phyloP scores from a whole-genome alignment of 371 early-diverging fungal genomes.

The Syncephalastrum contaminatum region DNA sequence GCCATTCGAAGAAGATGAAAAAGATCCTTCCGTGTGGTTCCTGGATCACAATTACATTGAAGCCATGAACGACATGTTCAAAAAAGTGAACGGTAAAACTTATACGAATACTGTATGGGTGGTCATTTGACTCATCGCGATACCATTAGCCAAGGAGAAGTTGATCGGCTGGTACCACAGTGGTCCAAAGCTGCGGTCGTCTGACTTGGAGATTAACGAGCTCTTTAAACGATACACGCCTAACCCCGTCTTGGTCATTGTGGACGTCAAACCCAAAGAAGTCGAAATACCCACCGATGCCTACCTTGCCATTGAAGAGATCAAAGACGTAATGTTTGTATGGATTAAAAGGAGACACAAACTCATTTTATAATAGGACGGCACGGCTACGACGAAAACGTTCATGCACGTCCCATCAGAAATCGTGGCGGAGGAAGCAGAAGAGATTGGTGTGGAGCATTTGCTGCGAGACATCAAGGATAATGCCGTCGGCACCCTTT shows the following conservation, averaged over 20 bases:
- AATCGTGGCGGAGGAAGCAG: constrained; percentile 99
- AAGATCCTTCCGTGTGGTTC: constrained; percentile 97
- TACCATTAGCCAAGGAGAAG: constrained; percentile 84
- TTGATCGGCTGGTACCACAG: constrained; percentile 99
- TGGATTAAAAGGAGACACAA: background rate
- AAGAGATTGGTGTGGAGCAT: constrained; percentile 99
- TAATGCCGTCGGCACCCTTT: constrained; percentile 91
- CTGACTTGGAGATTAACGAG: constrained; percentile 99
- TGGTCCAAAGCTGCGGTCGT: constrained; percentile 96
- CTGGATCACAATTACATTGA: constrained; percentile 99
- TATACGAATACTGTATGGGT: too few relatives aligned
- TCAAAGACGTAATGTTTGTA: constrained; percentile 74
- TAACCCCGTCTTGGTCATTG: constrained; percentile 94
- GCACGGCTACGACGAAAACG: constrained; percentile 91
- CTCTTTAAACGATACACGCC: constrained; percentile 93
- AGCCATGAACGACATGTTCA: constrained; percentile 99
- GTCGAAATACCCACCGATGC: constrained; percentile 95
- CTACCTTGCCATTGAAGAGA: constrained; percentile 93
- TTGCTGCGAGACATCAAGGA: constrained; percentile 98
- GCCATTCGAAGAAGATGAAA: constrained; percentile 99
- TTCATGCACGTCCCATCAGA: constrained; percentile 95
- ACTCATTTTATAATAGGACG: constrained; percentile 66
- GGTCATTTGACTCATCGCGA: background rate
- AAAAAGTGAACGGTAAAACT: constrained; percentile 94
- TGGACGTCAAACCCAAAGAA: constrained; percentile 93